Conservation (phyloP, 2,329 filamentous ascomycete species). For the Nemania diffusa region DNA sequence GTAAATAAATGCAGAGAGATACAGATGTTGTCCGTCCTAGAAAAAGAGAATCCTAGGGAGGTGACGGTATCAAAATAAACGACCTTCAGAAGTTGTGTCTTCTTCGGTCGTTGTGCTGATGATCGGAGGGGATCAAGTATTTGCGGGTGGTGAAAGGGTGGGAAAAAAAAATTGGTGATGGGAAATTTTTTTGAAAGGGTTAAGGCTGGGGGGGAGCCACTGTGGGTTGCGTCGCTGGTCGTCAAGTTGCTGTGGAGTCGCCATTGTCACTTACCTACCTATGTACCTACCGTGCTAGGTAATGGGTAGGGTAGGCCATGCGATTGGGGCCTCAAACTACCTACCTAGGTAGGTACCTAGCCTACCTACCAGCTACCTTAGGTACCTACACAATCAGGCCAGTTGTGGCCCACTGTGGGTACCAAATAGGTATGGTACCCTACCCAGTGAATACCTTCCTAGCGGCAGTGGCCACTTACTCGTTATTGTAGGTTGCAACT, state of each 20-base stretch:
- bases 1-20: conserved; percentile 47
- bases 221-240: conserved; percentile 21
- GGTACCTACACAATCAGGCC: conserved; percentile 9
- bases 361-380: no score
- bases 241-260: conserved; percentile 9
- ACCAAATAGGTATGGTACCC: not conserved
- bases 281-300: not conserved
- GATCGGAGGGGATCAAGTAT: conserved; percentile 44
- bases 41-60: conserved; percentile 36
- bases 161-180: conserved; percentile 45
- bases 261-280: not conserved
- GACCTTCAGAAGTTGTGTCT: conserved; percentile 44
- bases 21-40: conserved; percentile 43
- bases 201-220: conserved; percentile 32
- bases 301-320: not conserved
- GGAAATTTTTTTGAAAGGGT: conserved; percentile 47
- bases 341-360: no score
- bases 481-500: not conserved
- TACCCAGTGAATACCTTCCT: not conserved
- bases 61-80: conserved; percentile 37
- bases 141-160: conserved; percentile 41
- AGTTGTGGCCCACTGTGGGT: conserved; percentile 13
- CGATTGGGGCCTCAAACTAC: not conserved
- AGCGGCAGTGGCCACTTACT: conserved; percentile 6
- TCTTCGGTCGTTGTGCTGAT: conserved; percentile 44